Evolutionary conservation across 78 protist species (phyloP).

Genomic region (Protostelium mycophagum): DNA sequence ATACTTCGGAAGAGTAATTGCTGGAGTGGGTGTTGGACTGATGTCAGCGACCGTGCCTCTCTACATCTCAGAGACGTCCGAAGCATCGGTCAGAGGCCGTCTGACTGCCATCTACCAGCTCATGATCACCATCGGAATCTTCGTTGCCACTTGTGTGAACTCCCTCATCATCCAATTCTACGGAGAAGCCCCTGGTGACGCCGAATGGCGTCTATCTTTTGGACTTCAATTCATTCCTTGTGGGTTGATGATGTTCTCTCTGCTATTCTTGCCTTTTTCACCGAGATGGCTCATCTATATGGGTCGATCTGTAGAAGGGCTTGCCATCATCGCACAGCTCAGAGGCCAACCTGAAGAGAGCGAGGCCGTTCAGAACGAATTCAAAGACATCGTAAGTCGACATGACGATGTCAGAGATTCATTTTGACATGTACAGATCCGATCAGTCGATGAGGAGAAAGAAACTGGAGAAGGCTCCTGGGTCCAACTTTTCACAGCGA

Average conservation of each 20-base stretch:
- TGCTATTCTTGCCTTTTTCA: slow-evolving; percentile 6
- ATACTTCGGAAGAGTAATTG: slow-evolving; percentile 13
- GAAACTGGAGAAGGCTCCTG: slow-evolving; percentile 13
- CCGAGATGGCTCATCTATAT: slow-evolving; percentile 24
- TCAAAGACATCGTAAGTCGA: slow-evolving; percentile 3
- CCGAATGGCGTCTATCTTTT: slow-evolving; percentile 18
- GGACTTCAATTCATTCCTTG: slow-evolving; percentile 13
- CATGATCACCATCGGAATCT: slow-evolving; percentile 16
- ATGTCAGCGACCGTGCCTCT: slow-evolving; percentile 27
- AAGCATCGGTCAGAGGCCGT: slow-evolving; percentile 19
- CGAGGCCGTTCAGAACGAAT: slow-evolving; percentile 8
- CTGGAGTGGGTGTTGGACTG: slow-evolving; percentile 20
- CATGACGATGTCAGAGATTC: neutral
- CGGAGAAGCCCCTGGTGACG: neutral
- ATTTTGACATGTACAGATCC: no score
- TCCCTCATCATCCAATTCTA: slow-evolving; percentile 11
- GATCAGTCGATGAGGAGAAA: slow-evolving; percentile 8
- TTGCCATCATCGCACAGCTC: neutral
- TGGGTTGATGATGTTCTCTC: slow-evolving; percentile 3
- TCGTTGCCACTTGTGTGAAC: slow-evolving; percentile 16
- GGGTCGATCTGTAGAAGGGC: slow-evolving; percentile 11
- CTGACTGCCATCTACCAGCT: slow-evolving; percentile 15
- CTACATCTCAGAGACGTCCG: slow-evolving; percentile 26
- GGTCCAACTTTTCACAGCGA: slow-evolving; percentile 6
- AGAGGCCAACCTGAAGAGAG: slow-evolving; percentile 7